Evolutionary conservation across 148 eudicot genomes (phyloP).

Genomic region (Rhododendron kiyosumense): DNA sequence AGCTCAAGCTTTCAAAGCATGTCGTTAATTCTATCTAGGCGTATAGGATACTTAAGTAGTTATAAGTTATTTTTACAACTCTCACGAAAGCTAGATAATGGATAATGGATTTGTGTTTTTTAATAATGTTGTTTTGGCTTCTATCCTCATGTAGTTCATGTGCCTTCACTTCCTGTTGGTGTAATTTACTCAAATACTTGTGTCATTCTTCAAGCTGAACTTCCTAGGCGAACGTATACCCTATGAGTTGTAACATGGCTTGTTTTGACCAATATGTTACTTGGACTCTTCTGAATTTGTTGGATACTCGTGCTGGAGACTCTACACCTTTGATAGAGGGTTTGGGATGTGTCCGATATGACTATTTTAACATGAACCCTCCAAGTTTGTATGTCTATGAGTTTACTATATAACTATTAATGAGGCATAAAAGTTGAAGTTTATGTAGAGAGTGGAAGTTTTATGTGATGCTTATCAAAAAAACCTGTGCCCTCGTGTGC

Average conservation of each 20-base stretch:
- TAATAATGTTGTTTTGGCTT: background rate
- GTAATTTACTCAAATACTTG: background rate
- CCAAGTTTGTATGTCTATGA: background rate
- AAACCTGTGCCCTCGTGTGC: background rate
- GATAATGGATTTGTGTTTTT: background rate
- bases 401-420: background rate
- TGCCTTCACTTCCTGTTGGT: background rate
- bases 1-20: background rate
- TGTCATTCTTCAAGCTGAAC: background rate
- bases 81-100: background rate
- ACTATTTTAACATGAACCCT: background rate
- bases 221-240: background rate
- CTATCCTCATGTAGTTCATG: background rate
- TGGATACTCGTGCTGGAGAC: background rate
- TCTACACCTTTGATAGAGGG: background rate
- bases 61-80: background rate
- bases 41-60: background rate
- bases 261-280: background rate
- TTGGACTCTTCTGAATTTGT: background rate
- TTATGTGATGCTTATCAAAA: background rate
- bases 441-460: background rate
- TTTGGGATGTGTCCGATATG: background rate
- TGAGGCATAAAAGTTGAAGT: background rate
- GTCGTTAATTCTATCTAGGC: background rate
- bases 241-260: background rate